phyloP scores from a whole-genome alignment of 2,329 filamentous ascomycete species.

The Penicillium sp. region DNA sequence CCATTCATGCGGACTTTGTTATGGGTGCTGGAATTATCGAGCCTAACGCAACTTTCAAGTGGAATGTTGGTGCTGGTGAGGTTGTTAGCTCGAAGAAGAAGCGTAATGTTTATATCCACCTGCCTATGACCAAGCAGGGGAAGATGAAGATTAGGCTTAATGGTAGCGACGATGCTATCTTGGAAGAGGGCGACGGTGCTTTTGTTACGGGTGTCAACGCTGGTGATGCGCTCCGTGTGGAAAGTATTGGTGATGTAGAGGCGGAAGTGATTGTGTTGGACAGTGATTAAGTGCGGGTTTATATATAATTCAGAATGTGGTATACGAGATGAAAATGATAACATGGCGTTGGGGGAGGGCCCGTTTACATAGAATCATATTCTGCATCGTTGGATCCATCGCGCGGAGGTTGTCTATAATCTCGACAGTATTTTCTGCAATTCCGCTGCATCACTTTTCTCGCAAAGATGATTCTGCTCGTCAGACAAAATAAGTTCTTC shows the following conservation, averaged over 20 bases:
- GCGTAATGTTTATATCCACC: slow-evolving; percentile 72
- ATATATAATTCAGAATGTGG: background rate
- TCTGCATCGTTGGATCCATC: too few species aligned
- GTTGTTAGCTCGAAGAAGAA: slow-evolving; percentile 41
- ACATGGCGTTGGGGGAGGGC: background rate
- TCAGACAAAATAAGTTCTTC: slow-evolving; percentile 31
- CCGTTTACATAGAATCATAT: background rate
- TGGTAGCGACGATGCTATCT: slow-evolving; percentile 60
- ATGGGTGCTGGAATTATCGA: slow-evolving; percentile 74
- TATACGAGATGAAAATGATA: background rate
- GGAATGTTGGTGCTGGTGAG: slow-evolving; percentile 60
- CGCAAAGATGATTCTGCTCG: slow-evolving; percentile 38
- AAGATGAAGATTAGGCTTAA: slow-evolving; percentile 67
- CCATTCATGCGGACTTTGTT: slow-evolving; percentile 76
- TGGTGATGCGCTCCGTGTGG: slow-evolving; percentile 60
- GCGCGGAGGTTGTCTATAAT: too few species aligned
- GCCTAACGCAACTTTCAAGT: slow-evolving; percentile 62
- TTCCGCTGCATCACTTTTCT: slow-evolving; percentile 34
- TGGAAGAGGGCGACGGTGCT: slow-evolving; percentile 75
- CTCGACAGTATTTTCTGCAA: background rate
- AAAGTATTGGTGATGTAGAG: slow-evolving; percentile 64
- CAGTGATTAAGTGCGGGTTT: slow-evolving; percentile 47
- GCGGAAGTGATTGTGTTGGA: slow-evolving; percentile 67
- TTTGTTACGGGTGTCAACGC: slow-evolving; percentile 64
- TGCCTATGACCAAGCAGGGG: slow-evolving; percentile 73